A percentile compares a stretch with the other conserved stretches of the same genome.
Conservation (phyloP, 495 filamentous ascomycete genomes). For the Bathelium albidoporum region DNA sequence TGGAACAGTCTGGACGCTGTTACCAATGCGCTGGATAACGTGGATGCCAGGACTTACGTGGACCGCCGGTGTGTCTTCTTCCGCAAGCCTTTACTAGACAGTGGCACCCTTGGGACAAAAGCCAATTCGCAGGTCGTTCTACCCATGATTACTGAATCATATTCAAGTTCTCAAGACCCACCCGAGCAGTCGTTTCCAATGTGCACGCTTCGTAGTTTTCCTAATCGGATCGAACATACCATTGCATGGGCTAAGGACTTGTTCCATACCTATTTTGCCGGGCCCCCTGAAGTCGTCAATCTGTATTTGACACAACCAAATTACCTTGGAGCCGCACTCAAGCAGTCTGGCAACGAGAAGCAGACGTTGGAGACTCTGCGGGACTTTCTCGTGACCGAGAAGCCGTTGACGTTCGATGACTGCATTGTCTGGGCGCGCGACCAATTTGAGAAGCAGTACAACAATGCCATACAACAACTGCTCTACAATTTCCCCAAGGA, state of each 20-base stretch:
- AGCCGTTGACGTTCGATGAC: constrained; percentile 87
- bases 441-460: constrained; percentile 94
- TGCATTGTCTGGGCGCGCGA: constrained; percentile 89
- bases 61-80: constrained; percentile 98
- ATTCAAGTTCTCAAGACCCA: constrained; percentile 96
- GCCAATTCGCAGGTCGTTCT: constrained; percentile 96
- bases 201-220: constrained; percentile 96
- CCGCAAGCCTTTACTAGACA: constrained; percentile 91
- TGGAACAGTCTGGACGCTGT: constrained; percentile 86
- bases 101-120: constrained; percentile 94
- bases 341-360: constrained; percentile 94
- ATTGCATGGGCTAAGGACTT: constrained; percentile 96
- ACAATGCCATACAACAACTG: constrained; percentile 92
- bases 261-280: constrained; percentile 89
- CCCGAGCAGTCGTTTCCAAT: constrained; percentile 98
- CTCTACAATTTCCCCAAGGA: constrained; percentile 98
- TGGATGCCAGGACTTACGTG: constrained; percentile 94
- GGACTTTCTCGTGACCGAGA: constrained; percentile 85
- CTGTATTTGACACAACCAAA: constrained; percentile 85
- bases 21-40: constrained; percentile 95
- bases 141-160: constrained; percentile 85
- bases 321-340: constrained; percentile 79
- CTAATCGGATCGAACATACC: constrained; percentile 97
- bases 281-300: constrained; percentile 89
- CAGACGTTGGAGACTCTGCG: constrained; percentile 82